Base-by-base conservation (phyloP, 2,329 filamentous ascomycete species). In the Aspergillus transmontanensis region DNA sequence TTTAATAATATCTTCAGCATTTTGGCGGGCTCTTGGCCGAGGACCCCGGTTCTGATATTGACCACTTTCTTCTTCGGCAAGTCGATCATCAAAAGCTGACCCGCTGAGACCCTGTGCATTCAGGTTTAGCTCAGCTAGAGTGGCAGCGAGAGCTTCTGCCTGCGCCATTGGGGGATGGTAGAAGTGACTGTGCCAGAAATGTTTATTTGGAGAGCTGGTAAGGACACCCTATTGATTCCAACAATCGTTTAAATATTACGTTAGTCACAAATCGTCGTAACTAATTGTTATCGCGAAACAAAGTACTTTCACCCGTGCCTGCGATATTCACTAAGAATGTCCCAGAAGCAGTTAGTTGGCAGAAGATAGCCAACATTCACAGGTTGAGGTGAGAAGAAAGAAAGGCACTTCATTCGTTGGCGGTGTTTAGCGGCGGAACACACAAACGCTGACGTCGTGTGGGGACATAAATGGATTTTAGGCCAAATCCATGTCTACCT, bases 1-100 rank as follows among this genome's bases (percentile, higher is more conserved):
- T 53, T 82, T 81, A 78, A 92, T 92, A 64, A 94, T 81, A 36
- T 85, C 84, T n/a, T 87, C 82, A 45, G 84, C 79, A 63, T 63
- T 71, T 61, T 84, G 85, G 71, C 72, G 83, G 62, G 75, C 68
- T 64, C 78, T 79, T 67, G 81, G 81, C 63, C 78, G 79, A 56
- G 80, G 78, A 53, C 68, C 79, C 64, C 64, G 76, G 74, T 67
- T 79, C 71, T 73, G 67, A 36, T 72, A 69, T 23, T 67, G 65
- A 14, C 71, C 73, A 53, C 68, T 70, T 59, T 75, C 71, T 58
- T 75, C 72, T 23, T 72, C 74, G 19, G 64, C 67, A 26, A 79
- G 67, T 41, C 70, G 72, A 14, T 70, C 63, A 63, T 77, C 73
- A 46, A 77, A 72, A 10, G 64, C 64, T 41, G 68, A 55, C 23